phyloP scores from a whole-genome alignment of 768 basidiomycete genomes.

The Tricholomella constricta region DNA sequence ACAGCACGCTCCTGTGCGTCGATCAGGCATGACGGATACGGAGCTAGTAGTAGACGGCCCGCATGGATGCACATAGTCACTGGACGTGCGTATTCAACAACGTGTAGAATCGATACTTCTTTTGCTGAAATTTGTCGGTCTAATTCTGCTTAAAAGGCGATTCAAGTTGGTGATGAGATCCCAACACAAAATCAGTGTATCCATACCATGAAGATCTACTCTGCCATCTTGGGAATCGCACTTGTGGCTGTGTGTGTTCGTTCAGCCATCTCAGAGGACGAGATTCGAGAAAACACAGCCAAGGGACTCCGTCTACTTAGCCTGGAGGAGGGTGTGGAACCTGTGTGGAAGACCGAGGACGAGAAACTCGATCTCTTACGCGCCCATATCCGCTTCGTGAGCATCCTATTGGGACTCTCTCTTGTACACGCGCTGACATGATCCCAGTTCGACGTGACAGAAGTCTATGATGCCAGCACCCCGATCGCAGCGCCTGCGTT shows the following conservation, averaged over 20 bases:
- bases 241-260: constrained; percentile 2
- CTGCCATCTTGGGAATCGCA: constrained; percentile 2
- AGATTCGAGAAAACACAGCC: constrained; percentile 24
- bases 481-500: constrained; percentile 1
- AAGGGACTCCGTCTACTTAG: constrained; percentile 12
- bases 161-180: neutral
- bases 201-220: constrained; percentile 5
- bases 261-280: constrained; percentile 19
- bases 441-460: constrained; percentile 4
- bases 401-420: neutral
- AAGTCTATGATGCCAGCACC: neutral
- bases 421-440: neutral
- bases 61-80: neutral
- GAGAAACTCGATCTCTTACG: constrained; percentile 12
- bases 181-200: neutral
- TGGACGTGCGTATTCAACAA: neutral
- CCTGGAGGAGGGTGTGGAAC: constrained; percentile 9
- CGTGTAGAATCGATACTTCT: neutral
- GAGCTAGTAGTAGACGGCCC: neutral
- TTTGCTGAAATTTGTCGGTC: neutral
- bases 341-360: constrained; percentile 15
- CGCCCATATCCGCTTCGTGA: neutral
- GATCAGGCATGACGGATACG: neutral
- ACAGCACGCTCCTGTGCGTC: neutral
- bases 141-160: neutral